Base-by-base conservation (phyloP, 192 early-diverging fungal genomes). In the Coemansia sp. region DNA sequence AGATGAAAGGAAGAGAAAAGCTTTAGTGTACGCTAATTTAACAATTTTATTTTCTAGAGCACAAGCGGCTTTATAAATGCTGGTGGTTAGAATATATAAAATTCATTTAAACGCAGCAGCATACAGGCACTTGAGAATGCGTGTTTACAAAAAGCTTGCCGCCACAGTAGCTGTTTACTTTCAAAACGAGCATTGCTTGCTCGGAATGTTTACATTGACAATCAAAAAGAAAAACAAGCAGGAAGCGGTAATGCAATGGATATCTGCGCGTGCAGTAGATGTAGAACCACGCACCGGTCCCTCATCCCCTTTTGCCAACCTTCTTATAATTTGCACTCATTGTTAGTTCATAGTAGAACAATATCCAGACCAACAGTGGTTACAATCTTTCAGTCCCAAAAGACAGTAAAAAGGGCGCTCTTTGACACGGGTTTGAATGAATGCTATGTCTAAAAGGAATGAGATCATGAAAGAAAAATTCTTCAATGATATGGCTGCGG, bases 171-270 rank as follows among this genome's bases (percentile, higher is more conserved):
- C 5, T 23, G 50, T 23, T 23, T 21, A 23, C 11, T 23, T 23
- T 53, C 48, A 56, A 32, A 71, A 63, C 39, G 50, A 2, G 32
- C 32, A 32, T 32, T 32, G 32, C 32, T 32, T 32, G 32, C 32
- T 4, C 32, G 19, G 54, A 50, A 19, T 43, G 38, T 50, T 56
- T 37, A 40, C 38, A 49, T 37, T 42, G 16, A 26, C 44, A 57
- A 47, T 44, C 12, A 49, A 60, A 44, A 61, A 68, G 37, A n/a
- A 65, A 57, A 68, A 16, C 37, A 60, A 50, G 32, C 41, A 58
- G 16, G n/a, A 37, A 21, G 8, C 11, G 50, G 12, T 13, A 53
- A 53, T 53, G 50, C 18, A 11, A 26, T 23, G 50, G 50, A 23
- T 53, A 7, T 18, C 50, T 53, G 19, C 3, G 12, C 19, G 21